These are phyloP conservation scores for Gryganskiella cystojenkinii DNA, from an alignment of 192 early-diverging fungal genomes.

Conservation along the genomic window DNA sequence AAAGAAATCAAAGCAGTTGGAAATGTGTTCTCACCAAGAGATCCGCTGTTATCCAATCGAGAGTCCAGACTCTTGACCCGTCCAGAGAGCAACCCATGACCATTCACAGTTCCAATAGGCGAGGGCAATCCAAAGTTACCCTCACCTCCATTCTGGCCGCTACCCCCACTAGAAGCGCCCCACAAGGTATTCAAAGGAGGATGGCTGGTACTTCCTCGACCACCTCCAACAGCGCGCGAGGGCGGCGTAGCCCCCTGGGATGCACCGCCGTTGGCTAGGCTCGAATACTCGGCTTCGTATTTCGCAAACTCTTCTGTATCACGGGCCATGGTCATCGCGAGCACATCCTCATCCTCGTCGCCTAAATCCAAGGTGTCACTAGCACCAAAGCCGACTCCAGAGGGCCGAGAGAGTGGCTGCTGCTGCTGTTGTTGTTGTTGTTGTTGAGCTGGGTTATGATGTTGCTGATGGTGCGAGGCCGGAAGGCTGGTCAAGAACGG, in stretches of 20 bases:
- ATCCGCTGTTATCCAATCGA: conserved; percentile 27
- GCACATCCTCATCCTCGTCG: conserved; percentile 43
- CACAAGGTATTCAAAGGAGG: conserved; percentile 5
- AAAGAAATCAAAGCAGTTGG: not conserved
- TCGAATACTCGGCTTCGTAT: conserved; percentile 33
- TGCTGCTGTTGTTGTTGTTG: conserved; percentile 9
- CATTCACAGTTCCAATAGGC: conserved; percentile 45
- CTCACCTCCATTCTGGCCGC: conserved; percentile 10
- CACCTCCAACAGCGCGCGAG: conserved; percentile 28
- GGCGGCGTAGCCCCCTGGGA: not conserved
- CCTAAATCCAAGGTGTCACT: conserved; percentile 33
- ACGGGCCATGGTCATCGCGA: conserved; percentile 41
- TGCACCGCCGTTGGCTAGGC: not conserved
- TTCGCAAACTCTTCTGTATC: conserved; percentile 45
- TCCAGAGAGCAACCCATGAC: conserved; percentile 17
- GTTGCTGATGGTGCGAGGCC: conserved; percentile 18
- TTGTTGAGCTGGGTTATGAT: conserved; percentile 6
- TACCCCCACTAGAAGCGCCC: conserved; percentile 1
- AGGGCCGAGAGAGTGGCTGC: conserved; percentile 6
- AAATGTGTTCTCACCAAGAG: conserved; percentile 21
- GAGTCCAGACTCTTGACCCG: conserved; percentile 24
- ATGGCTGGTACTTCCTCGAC: conserved; percentile 9
- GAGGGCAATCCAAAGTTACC: conserved; percentile 30
- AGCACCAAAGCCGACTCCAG: conserved; percentile 15
- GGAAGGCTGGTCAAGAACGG: conserved; percentile 42